A percentile compares a stretch with the other conserved stretches of the same genome.
These are phyloP conservation scores for Fragaria ananassa DNA, from an alignment of 306 rosid species.

Conservation along the genomic window DNA sequence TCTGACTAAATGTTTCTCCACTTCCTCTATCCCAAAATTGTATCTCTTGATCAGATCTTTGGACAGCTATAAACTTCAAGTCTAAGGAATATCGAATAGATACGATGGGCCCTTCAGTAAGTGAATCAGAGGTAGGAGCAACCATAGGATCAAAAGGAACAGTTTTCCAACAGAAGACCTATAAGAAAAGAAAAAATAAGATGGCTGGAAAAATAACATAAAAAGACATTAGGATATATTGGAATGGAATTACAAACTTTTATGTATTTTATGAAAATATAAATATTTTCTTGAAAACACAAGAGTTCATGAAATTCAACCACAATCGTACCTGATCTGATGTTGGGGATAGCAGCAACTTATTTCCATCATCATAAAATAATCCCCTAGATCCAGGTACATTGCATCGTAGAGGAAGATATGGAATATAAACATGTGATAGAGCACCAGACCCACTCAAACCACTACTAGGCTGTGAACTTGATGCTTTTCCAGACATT, in stretches of 20 bases:
- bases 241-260: background rate
- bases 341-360: slow-evolving; percentile 68
- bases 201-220: slow-evolving; percentile 1
- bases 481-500: slow-evolving; percentile 86
- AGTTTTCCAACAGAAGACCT: slow-evolving; percentile 93
- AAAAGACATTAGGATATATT: background rate
- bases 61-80: slow-evolving; percentile 69
- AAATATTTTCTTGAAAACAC: background rate
- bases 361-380: slow-evolving; percentile 91
- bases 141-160: slow-evolving; percentile 65
- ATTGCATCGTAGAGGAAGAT: slow-evolving; percentile 69
- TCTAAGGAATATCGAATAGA: slow-evolving; percentile 86
- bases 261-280: background rate
- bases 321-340: slow-evolving; percentile 62
- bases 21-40: slow-evolving; percentile 78
- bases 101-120: slow-evolving; percentile 79
- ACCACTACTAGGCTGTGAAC: slow-evolving; percentile 66
- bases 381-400: slow-evolving; percentile 66
- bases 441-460: slow-evolving; percentile 73
- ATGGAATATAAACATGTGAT: slow-evolving; percentile 82
- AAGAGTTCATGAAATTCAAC: background rate
- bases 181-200: slow-evolving; percentile 1
- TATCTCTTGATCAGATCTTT: slow-evolving; percentile 70
- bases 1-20: slow-evolving; percentile 71
- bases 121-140: slow-evolving; percentile 59